Evolutionary conservation across 2,329 filamentous ascomycete species (phyloP), one percentile per base, ranked within the genome.

Genomic region (Ambrosiella xylebori): DNA sequence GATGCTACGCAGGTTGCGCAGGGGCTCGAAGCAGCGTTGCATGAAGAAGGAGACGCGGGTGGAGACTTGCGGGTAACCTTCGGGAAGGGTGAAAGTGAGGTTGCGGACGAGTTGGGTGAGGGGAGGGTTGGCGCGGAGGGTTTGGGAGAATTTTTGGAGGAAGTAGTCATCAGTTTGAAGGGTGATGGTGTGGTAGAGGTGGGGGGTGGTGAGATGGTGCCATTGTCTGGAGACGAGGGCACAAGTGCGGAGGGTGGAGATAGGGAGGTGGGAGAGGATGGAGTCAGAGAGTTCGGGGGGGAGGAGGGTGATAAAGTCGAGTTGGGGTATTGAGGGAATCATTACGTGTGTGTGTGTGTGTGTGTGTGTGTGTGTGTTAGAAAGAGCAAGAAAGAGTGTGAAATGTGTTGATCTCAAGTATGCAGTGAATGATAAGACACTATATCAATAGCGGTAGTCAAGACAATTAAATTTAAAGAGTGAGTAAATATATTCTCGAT

Each of bases 111-210:
- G 17, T 15, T 11, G 41, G 19, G 58, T 51, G 8, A 60, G 44
- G 7, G 49, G 27, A 11, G 58, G 58, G 55, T 53, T 57, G 35
- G 19, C 50, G n/a, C 50, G 54, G n/a, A 60, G 45, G 12, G 58
- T 44, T 35, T 54, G 36, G 6, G 55, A 54, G 55, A 60, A 57
- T 54, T 60, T 60, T 57, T 60, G 58, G 15, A 57, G 41, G 35
- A 57, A 60, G 45, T 60, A 60, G 55, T 57, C 50, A 36, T 60
- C 58, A 19, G 49, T 57, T 41, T 57, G 37, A 11, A 60, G 55
- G n/a, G 45, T 40, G 19, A 60, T 51, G 7, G 56, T 19, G 19
- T 57, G 37, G 51, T 60, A 60, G 39, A 60, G 58, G 36, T 54
- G 54, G 17, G 55, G 58, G 41, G 51, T 40, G 8, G 53, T 44